These are phyloP conservation scores for Citrullus amarus DNA, from an alignment of 306 rosid genomes.

Conservation along the genomic window DNA sequence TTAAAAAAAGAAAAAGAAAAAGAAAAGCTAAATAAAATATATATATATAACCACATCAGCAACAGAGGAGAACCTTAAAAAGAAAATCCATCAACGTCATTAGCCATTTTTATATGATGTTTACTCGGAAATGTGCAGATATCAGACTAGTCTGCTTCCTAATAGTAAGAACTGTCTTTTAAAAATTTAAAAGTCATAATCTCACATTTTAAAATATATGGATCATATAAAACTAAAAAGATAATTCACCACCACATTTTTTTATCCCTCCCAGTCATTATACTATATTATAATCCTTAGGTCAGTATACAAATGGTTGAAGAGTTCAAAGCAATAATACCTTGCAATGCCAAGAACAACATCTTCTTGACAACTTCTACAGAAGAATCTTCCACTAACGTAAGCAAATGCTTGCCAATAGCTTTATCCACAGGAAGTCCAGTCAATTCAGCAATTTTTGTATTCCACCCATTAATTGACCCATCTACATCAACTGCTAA, in stretches of 20 bases:
- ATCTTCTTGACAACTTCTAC: slow-evolving; percentile 40
- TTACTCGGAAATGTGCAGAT: too few species aligned
- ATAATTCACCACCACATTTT: background rate
- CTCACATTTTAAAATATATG: background rate
- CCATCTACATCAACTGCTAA: slow-evolving; percentile 87
- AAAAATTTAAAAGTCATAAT: background rate
- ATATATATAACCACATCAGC: too few species aligned
- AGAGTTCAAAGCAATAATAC: slow-evolving; percentile 1
- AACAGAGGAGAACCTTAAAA: too few species aligned
- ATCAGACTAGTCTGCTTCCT: too few species aligned
- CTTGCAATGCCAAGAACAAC: slow-evolving; percentile 66
- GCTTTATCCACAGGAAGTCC: slow-evolving; percentile 75
- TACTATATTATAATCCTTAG: background rate
- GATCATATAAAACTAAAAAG: background rate
- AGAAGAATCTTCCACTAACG: slow-evolving; percentile 81
- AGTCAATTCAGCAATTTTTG: slow-evolving; percentile 81
- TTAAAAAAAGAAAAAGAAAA: background rate
- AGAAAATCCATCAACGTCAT: too few species aligned
- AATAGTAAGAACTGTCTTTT: background rate
- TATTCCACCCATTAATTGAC: slow-evolving; percentile 77
- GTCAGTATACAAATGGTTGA: slow-evolving; percentile 1
- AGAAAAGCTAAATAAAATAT: background rate
- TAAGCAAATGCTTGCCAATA: slow-evolving; percentile 64
- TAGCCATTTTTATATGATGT: too few species aligned
- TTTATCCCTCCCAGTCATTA: background rate